These are phyloP conservation scores for Protomyces inundatus DNA, from an alignment of 1,139 yeast species.

Conservation along the genomic window DNA sequence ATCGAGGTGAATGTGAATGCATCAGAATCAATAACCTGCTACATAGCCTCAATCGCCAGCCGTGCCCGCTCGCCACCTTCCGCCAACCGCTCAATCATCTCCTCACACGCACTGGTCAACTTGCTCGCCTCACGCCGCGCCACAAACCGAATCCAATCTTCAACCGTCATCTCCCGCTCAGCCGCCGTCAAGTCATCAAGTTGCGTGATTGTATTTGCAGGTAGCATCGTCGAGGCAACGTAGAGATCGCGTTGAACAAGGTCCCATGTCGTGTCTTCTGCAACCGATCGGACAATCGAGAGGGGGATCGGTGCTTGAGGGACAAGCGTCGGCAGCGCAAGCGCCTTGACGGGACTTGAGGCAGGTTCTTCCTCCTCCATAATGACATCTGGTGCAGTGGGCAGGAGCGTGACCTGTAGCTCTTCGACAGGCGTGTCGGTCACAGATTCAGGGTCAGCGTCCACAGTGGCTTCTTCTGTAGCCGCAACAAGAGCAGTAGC, in stretches of 20 bases:
- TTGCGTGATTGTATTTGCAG: not conserved
- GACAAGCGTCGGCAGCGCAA: not conserved
- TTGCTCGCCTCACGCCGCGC: conserved; percentile 37
- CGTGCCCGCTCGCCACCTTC: conserved; percentile 35
- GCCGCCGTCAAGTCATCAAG: conserved; percentile 43
- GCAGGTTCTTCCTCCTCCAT: not conserved
- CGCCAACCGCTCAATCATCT: conserved; percentile 36
- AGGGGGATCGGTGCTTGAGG: not conserved
- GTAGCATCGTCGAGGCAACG: conserved; percentile 46
- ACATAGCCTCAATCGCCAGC: conserved; percentile 4
- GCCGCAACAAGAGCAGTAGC: not conserved
- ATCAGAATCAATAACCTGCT: no score
- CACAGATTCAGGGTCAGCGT: not conserved
- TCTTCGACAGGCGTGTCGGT: not conserved
- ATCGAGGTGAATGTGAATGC: no score
- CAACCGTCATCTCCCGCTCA: conserved; percentile 63
- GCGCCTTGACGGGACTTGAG: not conserved
- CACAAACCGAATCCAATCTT: conserved; percentile 60
- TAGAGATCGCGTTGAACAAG: conserved; percentile 43
- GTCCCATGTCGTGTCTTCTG: conserved; percentile 37
- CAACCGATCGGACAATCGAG: conserved; percentile 28
- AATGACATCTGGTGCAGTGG: not conserved
- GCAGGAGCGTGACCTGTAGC: not conserved
- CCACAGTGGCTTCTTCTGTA: not conserved
- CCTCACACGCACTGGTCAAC: conserved; percentile 38